Percentiles rank a stretch among this genome's conserved stretches.
Evolutionary conservation across 1,284 basidiomycete species (phyloP).

Genomic region (Laetiporus sulphureus): DNA sequence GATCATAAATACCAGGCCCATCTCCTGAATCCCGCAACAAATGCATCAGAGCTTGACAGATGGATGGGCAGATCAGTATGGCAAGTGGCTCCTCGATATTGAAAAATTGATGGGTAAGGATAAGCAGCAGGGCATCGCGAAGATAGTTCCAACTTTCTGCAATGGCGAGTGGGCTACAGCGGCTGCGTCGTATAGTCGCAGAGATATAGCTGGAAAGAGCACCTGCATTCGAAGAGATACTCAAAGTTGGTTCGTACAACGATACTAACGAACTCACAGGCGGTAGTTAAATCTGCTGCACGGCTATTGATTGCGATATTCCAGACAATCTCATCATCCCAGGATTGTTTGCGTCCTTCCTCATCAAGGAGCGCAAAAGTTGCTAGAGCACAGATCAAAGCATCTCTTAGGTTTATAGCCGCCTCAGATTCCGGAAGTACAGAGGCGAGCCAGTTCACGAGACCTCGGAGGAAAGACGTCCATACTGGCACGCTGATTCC

Average conservation of each 20-base stretch:
- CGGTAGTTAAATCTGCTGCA: conserved; percentile 26
- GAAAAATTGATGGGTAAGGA: conserved; percentile 35
- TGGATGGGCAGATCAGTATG: conserved; percentile 36
- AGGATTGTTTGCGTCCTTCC: conserved; percentile 7
- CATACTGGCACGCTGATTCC: conserved; percentile 16
- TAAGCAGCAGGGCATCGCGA: conserved; percentile 40
- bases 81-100: conserved; percentile 43
- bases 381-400: conserved; percentile 26
- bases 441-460: conserved; percentile 18
- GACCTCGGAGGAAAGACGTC: conserved; percentile 22
- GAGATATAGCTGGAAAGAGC: conserved; percentile 44
- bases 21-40: conserved; percentile 32
- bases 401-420: conserved; percentile 19
- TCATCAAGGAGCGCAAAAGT: conserved; percentile 12
- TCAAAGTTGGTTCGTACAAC: too few species aligned
- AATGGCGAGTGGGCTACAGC: conserved; percentile 30
- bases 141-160: conserved; percentile 52
- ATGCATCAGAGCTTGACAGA: conserved; percentile 42
- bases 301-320: conserved; percentile 20
- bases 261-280: conserved; percentile 22
- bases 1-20: too few species aligned
- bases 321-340: conserved; percentile 25
- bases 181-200: conserved; percentile 14
- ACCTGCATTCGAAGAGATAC: conserved; percentile 34
- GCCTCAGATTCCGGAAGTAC: conserved; percentile 5